Evolutionary conservation across 192 early-diverging fungal genomes (phyloP), one percentile per base, ranked within the genome.

Genomic region (Spizellomyces sp.): DNA sequence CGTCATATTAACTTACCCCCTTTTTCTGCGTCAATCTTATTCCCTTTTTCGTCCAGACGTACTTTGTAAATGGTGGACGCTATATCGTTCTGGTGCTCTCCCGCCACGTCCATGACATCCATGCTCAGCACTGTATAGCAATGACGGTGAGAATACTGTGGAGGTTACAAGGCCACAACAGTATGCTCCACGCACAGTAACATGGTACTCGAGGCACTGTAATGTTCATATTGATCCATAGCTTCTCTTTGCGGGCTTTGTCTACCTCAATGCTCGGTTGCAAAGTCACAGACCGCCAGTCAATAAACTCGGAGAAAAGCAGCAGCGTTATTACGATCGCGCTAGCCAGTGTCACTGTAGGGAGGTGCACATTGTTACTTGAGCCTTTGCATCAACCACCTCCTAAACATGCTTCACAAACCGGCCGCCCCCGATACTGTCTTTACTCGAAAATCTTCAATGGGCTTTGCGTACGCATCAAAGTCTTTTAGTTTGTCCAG

Each of bases 31-130:
- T 88, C 79, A 64, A 96, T 87, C 15, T 63, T 77, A n/a, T 79
- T 78, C 9, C 96, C 95, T 44, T 75, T 67, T 17, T 72, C 68
- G 74, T 90, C 82, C 36, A 97, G 74, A 43, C 95, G 87, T 22
- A 86, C 84, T 72, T 96, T 96, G 66, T 87, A 89, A n/a, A 98
- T 86, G 48, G 88, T 84, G 79, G 93, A 91, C 22, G 82, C 81
- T 55, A 91, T 80, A 62, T 84, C 82, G 74, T 90, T 93, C 64
- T 95, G 89, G 74, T 94, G 90, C 74, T 94, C 92, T 27, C 96
- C 94, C 21, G 94, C 86, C 17, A 93, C 89, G 77, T 97, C 97
- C 92, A 98, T 95, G 6, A 99, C 92, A 77, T 98, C 96, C 58
- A 98, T 82, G 64, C 90, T 93, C 60, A 99, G 81, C 15, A 98